Evolutionary conservation across 768 basidiomycete species (phyloP), one percentile per base, ranked within the genome.

Genomic region (Roridomyces roridus): DNA sequence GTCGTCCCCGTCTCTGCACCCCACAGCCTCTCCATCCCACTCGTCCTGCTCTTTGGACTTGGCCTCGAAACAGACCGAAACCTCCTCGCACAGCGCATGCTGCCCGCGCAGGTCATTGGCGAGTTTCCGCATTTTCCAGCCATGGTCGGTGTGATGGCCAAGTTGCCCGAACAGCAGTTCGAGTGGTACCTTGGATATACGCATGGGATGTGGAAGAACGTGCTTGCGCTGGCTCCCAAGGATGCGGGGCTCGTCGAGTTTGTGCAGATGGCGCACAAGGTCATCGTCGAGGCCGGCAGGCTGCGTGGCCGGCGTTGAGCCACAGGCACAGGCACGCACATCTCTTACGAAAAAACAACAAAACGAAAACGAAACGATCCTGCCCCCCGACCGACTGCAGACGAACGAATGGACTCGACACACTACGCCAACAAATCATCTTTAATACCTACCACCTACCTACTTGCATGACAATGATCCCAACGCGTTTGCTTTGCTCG

Each of bases 171-270:
- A 48, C 74, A 77, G 34, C 65, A 74, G 34, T 77, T 79, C 46
- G 70, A 79, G 34, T 65, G 70, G 18, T 63, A 72, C 20, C 68
- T 73, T 58, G 59, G 60, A 29, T 72, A 72, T 53, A 87, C 84
- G 65, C 81, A 83, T 40, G 87, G 88, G n/a, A 68, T 88, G 46
- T 87, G 88, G 86, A 80, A 79, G 64, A 89, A 89, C 52, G 77
- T 82, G 31, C 76, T 89, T 11, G 75, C 76, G 17, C 72, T 88
- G 50, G 85, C 80, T 7, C 75, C 83, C 29, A 75, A 70, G 18
- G 78, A 85, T 58, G 51, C 67, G 45, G 66, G 65, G 25, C 67
- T 87, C 51, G 74, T 80, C 46, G 75, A 80, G 60, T 68, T 85
- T 41, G 82, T 79, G 23, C 78, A 78, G 63, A 85, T 78, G 20